Evolutionary conservation across 2,329 filamentous ascomycete species (phyloP).

Genomic region (Sordariomycetes sp.): DNA sequence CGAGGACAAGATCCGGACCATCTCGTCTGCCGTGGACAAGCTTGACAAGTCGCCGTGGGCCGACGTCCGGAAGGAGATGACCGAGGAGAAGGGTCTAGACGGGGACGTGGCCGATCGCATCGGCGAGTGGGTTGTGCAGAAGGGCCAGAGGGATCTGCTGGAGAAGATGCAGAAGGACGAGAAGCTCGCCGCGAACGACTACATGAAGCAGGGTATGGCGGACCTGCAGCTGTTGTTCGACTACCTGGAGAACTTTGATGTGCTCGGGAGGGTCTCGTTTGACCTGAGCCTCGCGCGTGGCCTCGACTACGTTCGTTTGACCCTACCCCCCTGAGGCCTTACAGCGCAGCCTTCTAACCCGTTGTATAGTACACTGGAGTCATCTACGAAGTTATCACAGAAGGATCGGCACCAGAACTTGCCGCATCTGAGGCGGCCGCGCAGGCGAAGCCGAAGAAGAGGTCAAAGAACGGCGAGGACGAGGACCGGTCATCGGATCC

Average conservation of each 20-base stretch:
- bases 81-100: constrained; percentile 77
- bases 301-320: constrained; percentile 41
- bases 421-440: constrained; percentile 20
- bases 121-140: constrained; percentile 70
- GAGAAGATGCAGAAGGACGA: constrained; percentile 58
- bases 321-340: not conserved
- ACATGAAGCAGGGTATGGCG: constrained; percentile 67
- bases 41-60: constrained; percentile 73
- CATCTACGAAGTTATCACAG: constrained; percentile 82
- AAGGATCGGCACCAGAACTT: constrained; percentile 54
- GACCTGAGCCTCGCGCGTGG: constrained; percentile 85
- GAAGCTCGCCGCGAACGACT: constrained; percentile 57
- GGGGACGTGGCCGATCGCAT: constrained; percentile 74
- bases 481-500: constrained; percentile 67
- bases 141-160: constrained; percentile 66
- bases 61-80: constrained; percentile 88
- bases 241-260: constrained; percentile 70
- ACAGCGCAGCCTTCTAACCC: not conserved
- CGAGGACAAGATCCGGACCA: constrained; percentile 73
- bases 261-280: constrained; percentile 68
- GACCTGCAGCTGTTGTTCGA: constrained; percentile 74
- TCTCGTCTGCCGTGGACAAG: constrained; percentile 91
- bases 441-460: constrained; percentile 36
- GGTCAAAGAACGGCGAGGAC: constrained; percentile 34
- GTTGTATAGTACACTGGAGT: constrained; percentile 83